Evolutionary conservation across 1,284 basidiomycete species (phyloP).

Genomic region (Meira miltonrushii): DNA sequence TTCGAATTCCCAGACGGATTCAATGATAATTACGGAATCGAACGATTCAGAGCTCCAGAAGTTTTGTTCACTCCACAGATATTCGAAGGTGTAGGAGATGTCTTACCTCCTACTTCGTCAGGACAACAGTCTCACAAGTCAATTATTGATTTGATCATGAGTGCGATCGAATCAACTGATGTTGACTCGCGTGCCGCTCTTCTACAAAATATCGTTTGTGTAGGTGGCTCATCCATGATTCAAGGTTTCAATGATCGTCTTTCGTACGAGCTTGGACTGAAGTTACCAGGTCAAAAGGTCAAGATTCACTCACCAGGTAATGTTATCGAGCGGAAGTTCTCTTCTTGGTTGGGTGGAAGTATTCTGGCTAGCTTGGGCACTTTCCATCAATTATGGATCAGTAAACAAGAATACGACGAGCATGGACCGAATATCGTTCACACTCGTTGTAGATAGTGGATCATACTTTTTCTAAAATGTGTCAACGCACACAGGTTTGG

Average conservation of each 20-base stretch:
- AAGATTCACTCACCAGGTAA: slow-evolving; percentile 51
- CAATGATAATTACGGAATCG: slow-evolving; percentile 74
- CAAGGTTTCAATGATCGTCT: slow-evolving; percentile 81
- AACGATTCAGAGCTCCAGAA: slow-evolving; percentile 80
- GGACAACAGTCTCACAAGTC: slow-evolving; percentile 1
- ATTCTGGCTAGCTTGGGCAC: slow-evolving; percentile 48
- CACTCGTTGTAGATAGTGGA: slow-evolving; percentile 25
- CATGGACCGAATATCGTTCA: slow-evolving; percentile 48
- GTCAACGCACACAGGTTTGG: background rate
- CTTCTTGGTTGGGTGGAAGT: slow-evolving; percentile 47
- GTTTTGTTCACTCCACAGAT: slow-evolving; percentile 78
- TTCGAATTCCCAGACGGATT: slow-evolving; percentile 98
- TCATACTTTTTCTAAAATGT: no score
- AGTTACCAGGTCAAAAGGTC: slow-evolving; percentile 31
- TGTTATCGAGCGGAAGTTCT: slow-evolving; percentile 45
- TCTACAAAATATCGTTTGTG: slow-evolving; percentile 86
- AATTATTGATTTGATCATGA: slow-evolving; percentile 61
- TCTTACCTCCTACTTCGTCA: slow-evolving; percentile 11
- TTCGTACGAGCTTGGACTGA: slow-evolving; percentile 63
- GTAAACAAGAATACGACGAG: slow-evolving; percentile 50
- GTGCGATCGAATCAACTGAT: slow-evolving; percentile 78
- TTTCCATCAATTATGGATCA: slow-evolving; percentile 52
- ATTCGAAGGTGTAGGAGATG: slow-evolving; percentile 54
- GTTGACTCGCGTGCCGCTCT: slow-evolving; percentile 84
- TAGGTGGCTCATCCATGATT: slow-evolving; percentile 82